Evolutionary conservation across 225 moss, liverwort and hornwort species (phyloP), one percentile per base, ranked within the genome.

Genomic region (Pseudisothecium myosuroides): DNA sequence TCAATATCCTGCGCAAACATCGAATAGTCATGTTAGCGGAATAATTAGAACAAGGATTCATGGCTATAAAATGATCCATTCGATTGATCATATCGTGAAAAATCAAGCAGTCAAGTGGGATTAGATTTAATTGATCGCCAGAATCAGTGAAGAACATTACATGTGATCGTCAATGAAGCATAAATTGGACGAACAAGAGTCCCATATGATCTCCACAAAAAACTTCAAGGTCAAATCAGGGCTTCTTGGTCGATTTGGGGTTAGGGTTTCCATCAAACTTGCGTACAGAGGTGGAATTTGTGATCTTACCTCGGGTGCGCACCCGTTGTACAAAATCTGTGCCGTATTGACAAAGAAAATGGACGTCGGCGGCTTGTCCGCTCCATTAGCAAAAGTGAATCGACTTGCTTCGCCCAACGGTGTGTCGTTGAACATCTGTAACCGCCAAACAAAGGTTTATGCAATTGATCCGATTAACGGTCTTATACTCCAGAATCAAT

Each of bases 281-380:
- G 28, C 6, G 54, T 28, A n/a, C 12, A 28, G 62, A 75, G 81
- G 82, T 45, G 50, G 43, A 19, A 62, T 78, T 83, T 67, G 71
- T n/a, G 60, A 88, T 72, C 59, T 39, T 29, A 84, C 92, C 86
- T 90, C 83, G 20, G 74, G 54, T 61, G 61, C 11, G 66, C 90
- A 88, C 41, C 83, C 86, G 16, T 12, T 80, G 59, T 83, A 90
- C 13, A 55, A 67, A 54, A 83, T 5, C 62, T 80, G 52, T 28
- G 55, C 22, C n/a, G 43, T 2, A 17, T 88, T 69, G 36, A 41
- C 71, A 82, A 88, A 1, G 63, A 49, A 31, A 49, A 78, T 27
- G 54, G 88, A 86, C 39, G 92, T 80, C 34, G 86, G 65, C 73
- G 83, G 90, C 82, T 86, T 80, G 47, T 92, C 90, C 47, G 65